Evolutionary conservation across 345 rosid species (phyloP).

Genomic region (Noccaea caerulescens): DNA sequence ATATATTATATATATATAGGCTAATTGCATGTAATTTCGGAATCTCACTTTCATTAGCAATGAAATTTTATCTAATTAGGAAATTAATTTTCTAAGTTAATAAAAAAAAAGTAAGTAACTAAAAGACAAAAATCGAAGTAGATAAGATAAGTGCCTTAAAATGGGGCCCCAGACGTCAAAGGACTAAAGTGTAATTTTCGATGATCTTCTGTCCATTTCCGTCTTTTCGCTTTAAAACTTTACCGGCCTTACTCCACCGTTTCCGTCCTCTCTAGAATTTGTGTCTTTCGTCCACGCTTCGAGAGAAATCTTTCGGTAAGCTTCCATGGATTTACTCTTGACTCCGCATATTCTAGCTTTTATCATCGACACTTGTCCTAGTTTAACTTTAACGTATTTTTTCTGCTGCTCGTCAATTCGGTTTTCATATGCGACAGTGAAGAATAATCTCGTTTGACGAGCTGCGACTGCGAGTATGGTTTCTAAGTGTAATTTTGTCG

Average conservation of each 20-base stretch:
- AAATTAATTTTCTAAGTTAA: neutral
- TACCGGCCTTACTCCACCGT: neutral
- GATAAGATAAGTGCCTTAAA: neutral
- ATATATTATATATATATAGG: neutral
- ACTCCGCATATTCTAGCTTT: conserved; percentile 2
- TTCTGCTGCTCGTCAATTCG: neutral
- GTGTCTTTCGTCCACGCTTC: conserved; percentile 5
- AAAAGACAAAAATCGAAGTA: neutral
- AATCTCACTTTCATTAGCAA: conserved; percentile 6
- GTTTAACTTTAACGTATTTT: neutral
- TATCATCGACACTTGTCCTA: neutral
- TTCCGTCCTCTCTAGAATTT: neutral
- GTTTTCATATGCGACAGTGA: neutral
- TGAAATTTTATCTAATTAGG: neutral
- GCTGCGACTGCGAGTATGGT: conserved; percentile 15
- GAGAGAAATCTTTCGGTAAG: conserved; percentile 24
- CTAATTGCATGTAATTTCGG: conserved; percentile 1
- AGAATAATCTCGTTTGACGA: neutral
- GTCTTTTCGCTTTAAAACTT: conserved; percentile 1
- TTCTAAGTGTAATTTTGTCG: neutral
- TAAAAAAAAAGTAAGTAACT: neutral
- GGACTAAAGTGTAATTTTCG: conserved; percentile 2
- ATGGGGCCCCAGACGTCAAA: conserved; percentile 12
- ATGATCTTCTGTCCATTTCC: neutral
- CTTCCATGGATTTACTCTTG: conserved; percentile 17